Evolutionary conservation across 345 rosid genomes (phyloP), one percentile per base, ranked within the genome.

Genomic region (Cardamine occulta): DNA sequence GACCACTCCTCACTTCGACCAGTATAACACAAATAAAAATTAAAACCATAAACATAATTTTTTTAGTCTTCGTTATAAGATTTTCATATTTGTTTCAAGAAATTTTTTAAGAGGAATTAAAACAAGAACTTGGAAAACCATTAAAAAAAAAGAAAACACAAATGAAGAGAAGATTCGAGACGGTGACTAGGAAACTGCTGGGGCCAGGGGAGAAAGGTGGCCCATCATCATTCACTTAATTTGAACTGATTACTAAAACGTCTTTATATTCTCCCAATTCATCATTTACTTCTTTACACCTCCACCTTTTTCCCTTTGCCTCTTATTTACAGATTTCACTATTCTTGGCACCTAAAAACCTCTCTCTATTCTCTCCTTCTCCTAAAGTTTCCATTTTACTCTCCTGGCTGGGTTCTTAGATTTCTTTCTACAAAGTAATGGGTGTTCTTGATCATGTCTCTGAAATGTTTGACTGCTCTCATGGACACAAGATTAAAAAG

Each of bases 381-480:
- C 60, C 66, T 23, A 0, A 24, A 34, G n/a, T 66, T 74, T 44
- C 47, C 31, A 32, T 52, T 35, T 13, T 23, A 23, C 57, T 53
- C 73, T 34, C 51, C 24, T 47, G 37, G 6, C 6, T 58, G 49
- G 49, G 3, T n/a, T 45, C n/a, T 44, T 15, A 5, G 17, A 68
- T 13, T 7, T 66, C 44, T 55, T n/a, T n/a, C n/a, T n/a, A 40
- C 31, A 21, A 9, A 8, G 1, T 18, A 68, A 89, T 94, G 98
- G 98, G 97, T 23, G 95, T 77, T 80, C 81, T 94, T 26, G 98
- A 93, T 89, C 94, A 91, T 80, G 75, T 93, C 32, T 83, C 97
- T 13, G 8, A 91, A 65, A 73, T 89, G 76, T 91, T 91, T 74
- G 91, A 91, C 74, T 94, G 97, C 75, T 89, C 98, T 29, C 32